Evolutionary conservation across 1,284 basidiomycete genomes (phyloP), one percentile per base, ranked within the genome.

Genomic region (Vanrija sp.): DNA sequence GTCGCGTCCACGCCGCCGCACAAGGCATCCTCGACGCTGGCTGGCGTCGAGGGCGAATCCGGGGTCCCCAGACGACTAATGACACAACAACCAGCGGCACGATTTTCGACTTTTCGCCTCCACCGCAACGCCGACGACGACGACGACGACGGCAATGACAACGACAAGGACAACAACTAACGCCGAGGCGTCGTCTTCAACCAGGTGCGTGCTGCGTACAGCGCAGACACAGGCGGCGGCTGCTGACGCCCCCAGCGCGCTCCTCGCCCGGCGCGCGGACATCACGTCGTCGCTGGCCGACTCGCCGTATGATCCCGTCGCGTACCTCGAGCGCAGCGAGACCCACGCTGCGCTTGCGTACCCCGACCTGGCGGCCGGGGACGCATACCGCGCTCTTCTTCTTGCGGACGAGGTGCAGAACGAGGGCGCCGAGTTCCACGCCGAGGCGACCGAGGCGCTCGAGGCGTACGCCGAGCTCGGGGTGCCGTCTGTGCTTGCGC

Each of bases 341-440:
- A 51, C 26, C 2, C 51, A 59, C 29, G 18, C 28, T 0, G 23
- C 23, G 8, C 54, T 59, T 1, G 40, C 40, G n/a, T 59, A 55
- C 21, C 51, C 53, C n/a, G 57, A 59, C 54, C 54, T 59, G 14
- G 51, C 53, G 2, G 57, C 44, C 0, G 51, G 57, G n/a, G 57
- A 59, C 16, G 57, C 57, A 9, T 59, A 59, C 40, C 53, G 54
- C 9, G 57, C 57, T 3, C 54, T 59, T n/a, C 54, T 59, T 1
- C 57, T 59, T 5, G 28, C 43, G 25, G 57, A 59, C 34, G 57
- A 59, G 40, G 52, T 47, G 5, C 10, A 18, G 8, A 48, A 43
- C 25, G 54, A 55, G 19, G 57, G 54, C 10, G 43, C 43, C 38
- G 57, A 59, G 40, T 55, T 49, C 44, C 50, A 55, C 29, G 53